These are phyloP conservation scores for Coelastrella sp. DNA, from an alignment of 139 green algal species.

Conservation along the genomic window DNA sequence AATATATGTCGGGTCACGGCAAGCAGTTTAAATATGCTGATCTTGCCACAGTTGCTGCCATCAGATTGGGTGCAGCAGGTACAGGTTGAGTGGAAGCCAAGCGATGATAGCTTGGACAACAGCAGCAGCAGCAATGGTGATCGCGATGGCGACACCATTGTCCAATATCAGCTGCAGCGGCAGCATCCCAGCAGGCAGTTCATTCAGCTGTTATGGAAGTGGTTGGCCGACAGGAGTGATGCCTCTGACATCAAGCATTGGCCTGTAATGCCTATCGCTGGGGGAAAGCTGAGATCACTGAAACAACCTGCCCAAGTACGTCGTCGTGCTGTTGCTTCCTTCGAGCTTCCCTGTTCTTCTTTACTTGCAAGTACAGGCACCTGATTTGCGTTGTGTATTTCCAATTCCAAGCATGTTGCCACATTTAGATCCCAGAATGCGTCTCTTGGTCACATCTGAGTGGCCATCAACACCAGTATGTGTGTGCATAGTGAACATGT, in stretches of 20 bases:
- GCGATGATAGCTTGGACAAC: not conserved
- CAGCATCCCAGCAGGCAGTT: slow-evolving; percentile 51
- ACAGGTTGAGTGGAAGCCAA: slow-evolving; percentile 38
- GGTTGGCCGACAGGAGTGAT: slow-evolving; percentile 49
- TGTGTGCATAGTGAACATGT: no score
- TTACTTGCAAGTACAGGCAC: no score
- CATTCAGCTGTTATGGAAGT: slow-evolving; percentile 56
- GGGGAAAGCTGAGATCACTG: slow-evolving; percentile 53
- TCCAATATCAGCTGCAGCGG: slow-evolving; percentile 20
- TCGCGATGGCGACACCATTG: not conserved
- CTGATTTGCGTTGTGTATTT: no score
- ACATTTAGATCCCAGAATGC: no score
- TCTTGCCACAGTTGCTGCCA: slow-evolving; percentile 69
- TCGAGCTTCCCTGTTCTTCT: no score
- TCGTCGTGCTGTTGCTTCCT: no score
- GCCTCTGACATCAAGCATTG: slow-evolving; percentile 48
- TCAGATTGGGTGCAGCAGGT: slow-evolving; percentile 52
- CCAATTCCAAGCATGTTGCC: no score
- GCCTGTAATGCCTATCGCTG: slow-evolving; percentile 72
- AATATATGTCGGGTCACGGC: not conserved
- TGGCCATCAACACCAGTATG: no score
- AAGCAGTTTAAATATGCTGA: slow-evolving; percentile 47
- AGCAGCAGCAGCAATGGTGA: not conserved
- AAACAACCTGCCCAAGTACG: slow-evolving; percentile 27
- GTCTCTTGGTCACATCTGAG: no score